Conservation (phyloP, 306 rosid genomes). For the Sesbania bispinosa region DNA sequence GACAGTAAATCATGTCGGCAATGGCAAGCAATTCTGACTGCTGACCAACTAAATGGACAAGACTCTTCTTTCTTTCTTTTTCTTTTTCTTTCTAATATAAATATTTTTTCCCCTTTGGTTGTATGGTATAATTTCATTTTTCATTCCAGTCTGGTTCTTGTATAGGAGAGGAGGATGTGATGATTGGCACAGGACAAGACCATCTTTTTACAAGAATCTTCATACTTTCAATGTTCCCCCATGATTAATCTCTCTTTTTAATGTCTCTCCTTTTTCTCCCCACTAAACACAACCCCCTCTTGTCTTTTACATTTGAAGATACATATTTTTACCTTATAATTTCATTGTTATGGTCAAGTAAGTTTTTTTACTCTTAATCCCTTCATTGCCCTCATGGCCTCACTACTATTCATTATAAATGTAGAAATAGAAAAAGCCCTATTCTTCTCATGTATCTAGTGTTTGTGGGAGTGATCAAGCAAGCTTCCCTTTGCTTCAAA, state of each 20-base stretch:
- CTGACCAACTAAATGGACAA: constrained; percentile 67
- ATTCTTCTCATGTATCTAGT: background rate
- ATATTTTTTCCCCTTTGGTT: background rate
- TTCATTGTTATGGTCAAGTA: constrained; percentile 25
- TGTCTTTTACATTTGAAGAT: constrained; percentile 42
- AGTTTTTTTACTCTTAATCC: constrained; percentile 28
- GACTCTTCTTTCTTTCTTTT: background rate
- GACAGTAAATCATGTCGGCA: constrained; percentile 83
- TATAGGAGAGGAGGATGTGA: constrained; percentile 64
- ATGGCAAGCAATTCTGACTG: constrained; percentile 72
- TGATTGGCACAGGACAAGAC: constrained; percentile 75
- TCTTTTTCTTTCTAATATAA: constrained; percentile 1
- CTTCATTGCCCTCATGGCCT: constrained; percentile 23
- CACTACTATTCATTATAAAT: no score
- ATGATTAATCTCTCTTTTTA: constrained; percentile 57
- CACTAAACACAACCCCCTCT: constrained; percentile 37
- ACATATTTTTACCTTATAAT: constrained; percentile 27
- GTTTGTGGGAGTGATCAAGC: background rate
- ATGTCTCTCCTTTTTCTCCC: constrained; percentile 45
- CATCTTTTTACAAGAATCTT: constrained; percentile 87
- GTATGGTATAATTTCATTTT: constrained; percentile 45
- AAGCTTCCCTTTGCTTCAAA: background rate
- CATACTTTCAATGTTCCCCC: constrained; percentile 64
- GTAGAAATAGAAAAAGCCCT: background rate
- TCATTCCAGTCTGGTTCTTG: constrained; percentile 58